Percentiles rank a stretch among this genome's conserved stretches.
These are phyloP conservation scores for Nicotiana otophora DNA, from an alignment of 257 asterid species.

Conservation along the genomic window DNA sequence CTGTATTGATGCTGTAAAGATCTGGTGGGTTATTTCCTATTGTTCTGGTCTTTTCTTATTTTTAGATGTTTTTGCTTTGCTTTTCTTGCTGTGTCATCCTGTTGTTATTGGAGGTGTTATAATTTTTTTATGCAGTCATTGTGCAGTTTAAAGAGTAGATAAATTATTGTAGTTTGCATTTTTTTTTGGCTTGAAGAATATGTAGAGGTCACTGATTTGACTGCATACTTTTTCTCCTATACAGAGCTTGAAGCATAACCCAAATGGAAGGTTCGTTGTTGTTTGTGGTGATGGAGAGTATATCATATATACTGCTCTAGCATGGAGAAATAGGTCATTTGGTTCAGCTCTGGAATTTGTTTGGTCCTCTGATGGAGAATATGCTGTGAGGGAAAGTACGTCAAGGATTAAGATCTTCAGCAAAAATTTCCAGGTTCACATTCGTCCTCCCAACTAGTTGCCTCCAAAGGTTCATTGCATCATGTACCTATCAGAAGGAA, in stretches of 20 bases:
- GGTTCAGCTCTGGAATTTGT: constrained; percentile 95
- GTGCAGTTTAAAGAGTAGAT: not conserved
- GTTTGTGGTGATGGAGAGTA: constrained; percentile 99
- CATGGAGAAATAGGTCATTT: constrained; percentile 98
- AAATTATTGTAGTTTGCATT: not conserved
- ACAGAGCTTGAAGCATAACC: constrained; percentile 96
- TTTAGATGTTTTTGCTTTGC: not conserved
- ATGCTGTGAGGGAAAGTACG: constrained; percentile 96
- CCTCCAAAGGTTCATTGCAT: not conserved
- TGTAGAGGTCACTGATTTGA: constrained; percentile 2
- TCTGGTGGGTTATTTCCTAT: not conserved
- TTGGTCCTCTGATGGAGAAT: constrained; percentile 98
- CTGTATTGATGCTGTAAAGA: constrained; percentile 1
- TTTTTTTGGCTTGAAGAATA: not conserved
- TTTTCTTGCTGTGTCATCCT: not conserved
- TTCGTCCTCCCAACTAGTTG: not conserved
- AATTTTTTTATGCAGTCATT: not conserved
- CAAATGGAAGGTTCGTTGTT: constrained; percentile 97
- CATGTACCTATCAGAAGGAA: not conserved
- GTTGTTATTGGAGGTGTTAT: not conserved
- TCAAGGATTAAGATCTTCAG: constrained; percentile 82
- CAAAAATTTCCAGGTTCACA: constrained; percentile 69
- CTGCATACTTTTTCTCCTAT: not conserved
- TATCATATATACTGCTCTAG: constrained; percentile 92
- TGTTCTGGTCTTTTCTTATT: not conserved